Conservation (phyloP, 1,284 basidiomycete genomes). For the Porodaedalea pini region DNA sequence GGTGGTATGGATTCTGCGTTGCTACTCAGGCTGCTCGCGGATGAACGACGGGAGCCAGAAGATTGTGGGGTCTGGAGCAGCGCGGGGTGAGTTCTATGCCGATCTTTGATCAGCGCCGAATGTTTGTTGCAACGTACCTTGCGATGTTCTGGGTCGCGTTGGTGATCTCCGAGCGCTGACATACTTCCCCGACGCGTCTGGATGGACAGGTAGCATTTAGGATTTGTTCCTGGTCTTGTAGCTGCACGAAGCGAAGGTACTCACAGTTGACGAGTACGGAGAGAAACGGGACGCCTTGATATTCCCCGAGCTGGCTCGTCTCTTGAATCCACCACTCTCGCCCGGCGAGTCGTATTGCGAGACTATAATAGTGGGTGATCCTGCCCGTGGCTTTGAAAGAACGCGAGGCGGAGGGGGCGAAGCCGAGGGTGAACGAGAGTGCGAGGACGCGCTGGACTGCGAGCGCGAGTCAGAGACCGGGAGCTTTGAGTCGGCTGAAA, state of each 20-base stretch:
- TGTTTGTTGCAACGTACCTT: conserved; percentile 4
- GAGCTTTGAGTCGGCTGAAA: conserved; percentile 42
- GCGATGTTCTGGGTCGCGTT: conserved; percentile 8
- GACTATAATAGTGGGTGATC: conserved; percentile 17
- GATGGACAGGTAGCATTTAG: conserved; percentile 22
- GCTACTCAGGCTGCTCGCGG: conserved; percentile 2
- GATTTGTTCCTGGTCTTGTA: not conserved
- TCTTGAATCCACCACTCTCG: conserved; percentile 14
- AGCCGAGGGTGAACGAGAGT: conserved; percentile 13
- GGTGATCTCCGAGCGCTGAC: conserved; percentile 26
- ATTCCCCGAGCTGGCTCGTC: conserved; percentile 19
- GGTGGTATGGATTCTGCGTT: conserved; percentile 1
- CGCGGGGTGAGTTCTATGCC: not conserved
- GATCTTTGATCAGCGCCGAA: conserved; percentile 4
- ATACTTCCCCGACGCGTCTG: conserved; percentile 35
- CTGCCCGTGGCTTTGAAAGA: conserved; percentile 4
- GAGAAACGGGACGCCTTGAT: conserved; percentile 20
- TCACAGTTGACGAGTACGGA: conserved; percentile 19
- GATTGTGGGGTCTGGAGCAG: conserved; percentile 1
- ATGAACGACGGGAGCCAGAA: conserved; percentile 18
- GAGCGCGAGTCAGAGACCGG: conserved; percentile 42
- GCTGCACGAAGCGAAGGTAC: not conserved
- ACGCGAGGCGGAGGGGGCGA: not conserved
- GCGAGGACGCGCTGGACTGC: conserved; percentile 27
- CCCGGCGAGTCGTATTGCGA: conserved; percentile 16